phyloP scores from a whole-genome alignment of 1,139 yeast genomes.

The Yamadazyma pseudoaaseri region DNA sequence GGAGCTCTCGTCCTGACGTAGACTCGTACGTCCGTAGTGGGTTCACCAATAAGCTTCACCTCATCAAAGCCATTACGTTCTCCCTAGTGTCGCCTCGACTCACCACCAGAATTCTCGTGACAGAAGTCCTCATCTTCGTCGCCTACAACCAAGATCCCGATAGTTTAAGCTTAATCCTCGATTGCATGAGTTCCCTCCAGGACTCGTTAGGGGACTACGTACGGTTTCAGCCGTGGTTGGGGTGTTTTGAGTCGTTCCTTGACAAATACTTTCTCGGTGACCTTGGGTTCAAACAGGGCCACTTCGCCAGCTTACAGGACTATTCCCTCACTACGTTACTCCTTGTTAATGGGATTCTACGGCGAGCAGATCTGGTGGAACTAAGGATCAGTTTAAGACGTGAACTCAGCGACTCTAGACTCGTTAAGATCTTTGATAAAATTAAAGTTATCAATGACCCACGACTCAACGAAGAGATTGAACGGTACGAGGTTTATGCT shows the following conservation, averaged over 20 bases:
- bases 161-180: constrained; percentile 28
- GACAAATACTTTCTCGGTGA: constrained; percentile 29
- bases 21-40: too few relatives aligned
- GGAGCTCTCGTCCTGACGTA: too few relatives aligned
- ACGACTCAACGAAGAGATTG: constrained; percentile 45
- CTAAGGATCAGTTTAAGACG: constrained; percentile 35
- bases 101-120: constrained; percentile 41
- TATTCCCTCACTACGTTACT: constrained; percentile 47
- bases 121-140: constrained; percentile 42
- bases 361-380: constrained; percentile 29
- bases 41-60: constrained; percentile 26
- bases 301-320: constrained; percentile 26
- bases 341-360: constrained; percentile 41
- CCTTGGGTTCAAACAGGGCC: constrained; percentile 16
- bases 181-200: constrained; percentile 34
- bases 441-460: constrained; percentile 34
- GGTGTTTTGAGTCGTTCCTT: constrained; percentile 34
- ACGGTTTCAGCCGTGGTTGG: constrained; percentile 44
- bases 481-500: constrained; percentile 39
- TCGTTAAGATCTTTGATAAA: constrained; percentile 37
- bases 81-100: constrained; percentile 43
- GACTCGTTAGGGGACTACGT: constrained; percentile 36
- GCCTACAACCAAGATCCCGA: constrained; percentile 23
- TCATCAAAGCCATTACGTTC: constrained; percentile 35
- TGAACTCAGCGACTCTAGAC: constrained; percentile 41